Evolutionary conservation across 192 early-diverging fungal genomes (phyloP).

Genomic region (Borealophlyctis nickersoniae): DNA sequence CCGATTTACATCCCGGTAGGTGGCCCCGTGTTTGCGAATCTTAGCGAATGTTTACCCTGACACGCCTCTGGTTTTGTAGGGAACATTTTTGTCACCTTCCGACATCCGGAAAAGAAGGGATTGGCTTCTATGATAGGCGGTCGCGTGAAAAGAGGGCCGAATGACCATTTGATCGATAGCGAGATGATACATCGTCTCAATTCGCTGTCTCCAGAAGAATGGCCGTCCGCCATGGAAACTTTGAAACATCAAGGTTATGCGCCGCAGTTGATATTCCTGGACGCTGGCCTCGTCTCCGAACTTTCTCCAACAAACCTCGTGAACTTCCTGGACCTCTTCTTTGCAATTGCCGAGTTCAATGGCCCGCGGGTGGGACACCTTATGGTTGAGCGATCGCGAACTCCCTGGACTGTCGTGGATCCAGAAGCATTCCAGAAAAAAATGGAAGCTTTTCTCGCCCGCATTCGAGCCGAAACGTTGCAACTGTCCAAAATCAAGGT

Average conservation of each 20-base stretch:
- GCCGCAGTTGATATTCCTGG: conserved; percentile 79
- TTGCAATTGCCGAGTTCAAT: conserved; percentile 82
- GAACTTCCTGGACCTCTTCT: conserved; percentile 92
- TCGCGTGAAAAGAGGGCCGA: no score
- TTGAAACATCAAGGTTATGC: conserved; percentile 55
- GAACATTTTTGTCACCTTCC: conserved; percentile 80
- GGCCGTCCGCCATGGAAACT: conserved; percentile 5
- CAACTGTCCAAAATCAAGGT: conserved; percentile 79
- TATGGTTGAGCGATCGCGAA: conserved; percentile 83
- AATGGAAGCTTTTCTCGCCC: conserved; percentile 77
- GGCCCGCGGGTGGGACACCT: conserved; percentile 76
- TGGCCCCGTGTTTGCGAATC: no score
- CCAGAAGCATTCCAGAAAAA: conserved; percentile 74
- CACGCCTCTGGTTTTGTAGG: conserved; percentile 35
- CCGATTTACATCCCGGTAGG: conserved; percentile 76
- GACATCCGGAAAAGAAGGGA: no score
- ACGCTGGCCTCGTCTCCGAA: conserved; percentile 84
- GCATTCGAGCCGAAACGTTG: conserved; percentile 57
- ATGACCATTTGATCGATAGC: neutral
- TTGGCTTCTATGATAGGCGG: no score
- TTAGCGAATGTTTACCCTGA: no score
- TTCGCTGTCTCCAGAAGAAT: conserved; percentile 15
- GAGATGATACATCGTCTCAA: neutral
- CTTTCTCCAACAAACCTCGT: conserved; percentile 69
- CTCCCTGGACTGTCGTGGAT: conserved; percentile 67